A percentile compares a stretch with the other conserved stretches of the same genome.
These are phyloP conservation scores for Tetrahymena borealis DNA, from an alignment of 73 alveolate species.

Conservation along the genomic window DNA sequence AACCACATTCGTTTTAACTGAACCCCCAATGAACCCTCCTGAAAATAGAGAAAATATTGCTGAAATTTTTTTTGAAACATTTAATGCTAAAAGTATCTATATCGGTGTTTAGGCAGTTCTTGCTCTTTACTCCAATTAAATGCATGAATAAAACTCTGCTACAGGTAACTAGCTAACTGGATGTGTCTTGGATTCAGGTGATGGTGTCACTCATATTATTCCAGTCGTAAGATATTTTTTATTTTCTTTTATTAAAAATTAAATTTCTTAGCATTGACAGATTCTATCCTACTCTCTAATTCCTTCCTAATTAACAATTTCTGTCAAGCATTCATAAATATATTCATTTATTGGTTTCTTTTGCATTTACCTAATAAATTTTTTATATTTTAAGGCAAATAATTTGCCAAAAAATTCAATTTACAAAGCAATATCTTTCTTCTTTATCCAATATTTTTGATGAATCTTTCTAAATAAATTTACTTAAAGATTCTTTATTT, in stretches of 20 bases:
- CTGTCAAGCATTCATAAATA: not conserved
- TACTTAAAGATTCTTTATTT: too few relatives aligned
- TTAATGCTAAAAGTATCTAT: conserved; percentile 89
- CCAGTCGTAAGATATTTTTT: conserved; percentile 27
- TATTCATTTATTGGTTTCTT: not conserved
- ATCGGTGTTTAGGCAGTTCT: conserved; percentile 96
- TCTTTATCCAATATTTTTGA: too few relatives aligned
- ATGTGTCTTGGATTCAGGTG: conserved; percentile 97
- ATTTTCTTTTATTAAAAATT: not conserved
- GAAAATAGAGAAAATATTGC: conserved; percentile 99
- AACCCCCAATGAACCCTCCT: conserved; percentile 99
- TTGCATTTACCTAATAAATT: not conserved
- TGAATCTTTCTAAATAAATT: too few relatives aligned
- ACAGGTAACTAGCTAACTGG: conserved; percentile 76
- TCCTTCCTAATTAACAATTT: not conserved
- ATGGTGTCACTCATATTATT: conserved; percentile 82
- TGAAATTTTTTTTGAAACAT: conserved; percentile 93
- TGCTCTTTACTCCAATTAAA: conserved; percentile 82
- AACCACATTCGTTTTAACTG: conserved; percentile 89
- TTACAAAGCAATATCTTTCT: not conserved
- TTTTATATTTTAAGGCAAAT: not conserved
- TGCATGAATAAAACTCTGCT: not conserved
- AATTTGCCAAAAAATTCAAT: not conserved
- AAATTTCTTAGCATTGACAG: not conserved
- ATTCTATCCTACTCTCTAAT: not conserved